Evolutionary conservation across 176 grass and related monocot genomes (phyloP).

Genomic region (Canna indica): DNA sequence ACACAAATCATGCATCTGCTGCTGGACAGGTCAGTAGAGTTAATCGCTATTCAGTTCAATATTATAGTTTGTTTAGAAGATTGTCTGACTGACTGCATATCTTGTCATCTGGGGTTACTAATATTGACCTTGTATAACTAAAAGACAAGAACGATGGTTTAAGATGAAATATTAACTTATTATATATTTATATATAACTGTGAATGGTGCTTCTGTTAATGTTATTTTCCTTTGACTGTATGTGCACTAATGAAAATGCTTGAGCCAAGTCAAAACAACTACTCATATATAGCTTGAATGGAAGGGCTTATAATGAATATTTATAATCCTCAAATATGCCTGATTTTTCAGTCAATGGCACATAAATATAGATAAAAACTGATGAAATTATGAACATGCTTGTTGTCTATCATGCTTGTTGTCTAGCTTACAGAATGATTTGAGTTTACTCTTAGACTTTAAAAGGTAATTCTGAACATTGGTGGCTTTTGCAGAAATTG

Average conservation of each 20-base stretch:
- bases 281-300: neutral
- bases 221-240: neutral
- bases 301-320: neutral
- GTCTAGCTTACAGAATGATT: too few species aligned
- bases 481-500: slow-evolving; percentile 56
- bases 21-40: slow-evolving; percentile 70
- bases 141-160: neutral
- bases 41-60: neutral
- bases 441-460: neutral
- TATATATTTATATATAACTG: too few species aligned
- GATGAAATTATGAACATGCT: neutral
- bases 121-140: neutral
- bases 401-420: neutral
- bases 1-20: slow-evolving; percentile 95
- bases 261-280: neutral
- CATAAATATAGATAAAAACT: neutral
- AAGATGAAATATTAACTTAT: too few species aligned
- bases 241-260: neutral
- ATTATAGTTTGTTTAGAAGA: neutral
- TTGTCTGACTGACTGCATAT: neutral
- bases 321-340: neutral
- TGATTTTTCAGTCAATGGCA: neutral
- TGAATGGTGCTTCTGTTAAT: neutral
- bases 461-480: neutral
- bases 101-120: neutral